Conservation (phyloP, 2,329 filamentous ascomycete species). For the Fusarium temperatum region DNA sequence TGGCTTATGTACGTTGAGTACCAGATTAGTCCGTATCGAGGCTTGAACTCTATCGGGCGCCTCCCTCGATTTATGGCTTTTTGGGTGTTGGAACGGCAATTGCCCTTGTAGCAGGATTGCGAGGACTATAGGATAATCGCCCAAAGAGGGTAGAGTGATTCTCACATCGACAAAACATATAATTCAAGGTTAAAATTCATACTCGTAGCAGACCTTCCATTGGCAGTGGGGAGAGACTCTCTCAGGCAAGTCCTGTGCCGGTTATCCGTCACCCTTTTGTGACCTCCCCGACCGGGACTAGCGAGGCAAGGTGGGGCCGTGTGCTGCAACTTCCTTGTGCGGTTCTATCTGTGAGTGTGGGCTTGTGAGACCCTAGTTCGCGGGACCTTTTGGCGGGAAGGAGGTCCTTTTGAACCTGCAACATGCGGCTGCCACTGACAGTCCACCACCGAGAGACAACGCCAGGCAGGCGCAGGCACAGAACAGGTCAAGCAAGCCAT, state of each 20-base stretch:
- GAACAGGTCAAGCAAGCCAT: conserved; percentile 32
- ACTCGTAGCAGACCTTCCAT: background rate
- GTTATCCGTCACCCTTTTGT: conserved; percentile 1
- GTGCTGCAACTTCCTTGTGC: conserved; percentile 36
- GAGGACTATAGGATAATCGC: background rate
- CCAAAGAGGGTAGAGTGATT: background rate
- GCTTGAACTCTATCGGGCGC: conserved; percentile 22
- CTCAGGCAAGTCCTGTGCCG: background rate
- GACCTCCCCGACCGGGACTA: conserved; percentile 41
- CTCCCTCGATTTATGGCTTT: conserved; percentile 4
- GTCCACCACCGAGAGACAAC: background rate
- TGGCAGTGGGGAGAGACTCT: conserved; percentile 4
- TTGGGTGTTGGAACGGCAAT: conserved; percentile 5
- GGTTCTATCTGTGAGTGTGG: conserved; percentile 34
- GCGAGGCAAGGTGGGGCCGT: conserved; percentile 30
- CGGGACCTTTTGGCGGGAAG: conserved; percentile 44
- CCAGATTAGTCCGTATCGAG: background rate
- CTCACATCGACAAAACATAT: background rate
- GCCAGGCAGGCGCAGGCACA: conserved; percentile 4
- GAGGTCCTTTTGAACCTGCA: conserved; percentile 38
- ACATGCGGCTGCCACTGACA: conserved; percentile 20
- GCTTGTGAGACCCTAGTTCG: conserved; percentile 33
- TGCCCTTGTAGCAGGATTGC: background rate
- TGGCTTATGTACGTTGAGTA: conserved; percentile 27
- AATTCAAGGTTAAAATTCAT: conserved; percentile 12